A percentile compares a stretch with the other conserved stretches of the same genome.
Conservation (phyloP, 2,329 filamentous ascomycete genomes). For the Lachnellula cervina region DNA sequence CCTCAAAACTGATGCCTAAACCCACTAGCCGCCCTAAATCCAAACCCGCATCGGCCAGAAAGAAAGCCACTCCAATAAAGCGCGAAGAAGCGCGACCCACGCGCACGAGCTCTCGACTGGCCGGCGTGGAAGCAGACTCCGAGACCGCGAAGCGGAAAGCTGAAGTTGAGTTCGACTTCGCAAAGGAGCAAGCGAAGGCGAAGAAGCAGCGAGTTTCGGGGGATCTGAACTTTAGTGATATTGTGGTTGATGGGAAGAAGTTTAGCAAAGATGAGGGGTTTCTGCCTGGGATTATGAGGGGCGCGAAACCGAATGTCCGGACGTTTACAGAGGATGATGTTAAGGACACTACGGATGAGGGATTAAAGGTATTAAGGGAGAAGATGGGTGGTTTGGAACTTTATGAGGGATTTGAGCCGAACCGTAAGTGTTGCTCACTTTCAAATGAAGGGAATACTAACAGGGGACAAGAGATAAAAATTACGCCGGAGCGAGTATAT, state of each 20-base stretch:
- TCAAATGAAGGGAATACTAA: not conserved
- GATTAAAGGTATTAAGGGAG: slow-evolving; percentile 66
- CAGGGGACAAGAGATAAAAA: slow-evolving; percentile 67
- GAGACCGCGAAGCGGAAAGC: slow-evolving; percentile 65
- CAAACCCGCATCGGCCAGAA: slow-evolving; percentile 36
- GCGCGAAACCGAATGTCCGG: slow-evolving; percentile 72
- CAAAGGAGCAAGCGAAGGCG: slow-evolving; percentile 51
- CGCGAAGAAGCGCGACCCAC: slow-evolving; percentile 46
- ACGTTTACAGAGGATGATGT: slow-evolving; percentile 86
- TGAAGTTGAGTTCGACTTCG: slow-evolving; percentile 56
- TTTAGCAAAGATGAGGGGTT: slow-evolving; percentile 66
- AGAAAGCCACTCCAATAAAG: slow-evolving; percentile 41
- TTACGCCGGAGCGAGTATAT: slow-evolving; percentile 84
- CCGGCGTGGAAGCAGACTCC: slow-evolving; percentile 48
- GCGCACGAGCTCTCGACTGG: slow-evolving; percentile 54
- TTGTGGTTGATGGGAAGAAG: slow-evolving; percentile 73
- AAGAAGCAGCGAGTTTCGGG: slow-evolving; percentile 62
- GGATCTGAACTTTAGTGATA: slow-evolving; percentile 68
- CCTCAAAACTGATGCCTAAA: slow-evolving; percentile 62
- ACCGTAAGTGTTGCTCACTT: slow-evolving; percentile 46
- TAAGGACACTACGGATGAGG: slow-evolving; percentile 71
- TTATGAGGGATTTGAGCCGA: slow-evolving; percentile 80
- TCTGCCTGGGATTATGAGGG: slow-evolving; percentile 58
- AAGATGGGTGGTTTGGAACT: slow-evolving; percentile 73
- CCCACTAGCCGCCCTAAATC: slow-evolving; percentile 46